phyloP scores from a whole-genome alignment of 2,329 filamentous ascomycete genomes.

The Colletotrichum aenigma region DNA sequence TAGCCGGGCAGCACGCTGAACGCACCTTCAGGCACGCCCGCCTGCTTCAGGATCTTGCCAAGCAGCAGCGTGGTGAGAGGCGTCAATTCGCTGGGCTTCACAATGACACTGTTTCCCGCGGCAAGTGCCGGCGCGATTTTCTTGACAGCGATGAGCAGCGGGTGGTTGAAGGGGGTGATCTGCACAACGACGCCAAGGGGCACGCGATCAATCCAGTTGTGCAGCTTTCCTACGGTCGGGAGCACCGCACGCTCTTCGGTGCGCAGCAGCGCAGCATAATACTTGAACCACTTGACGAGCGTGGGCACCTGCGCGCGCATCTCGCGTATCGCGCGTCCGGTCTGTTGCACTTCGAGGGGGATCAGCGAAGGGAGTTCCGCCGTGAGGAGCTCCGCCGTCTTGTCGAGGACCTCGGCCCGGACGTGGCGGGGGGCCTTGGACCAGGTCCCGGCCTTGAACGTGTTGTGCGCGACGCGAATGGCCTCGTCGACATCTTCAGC shows the following conservation, averaged over 20 bases:
- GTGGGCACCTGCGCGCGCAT: conserved; percentile 73
- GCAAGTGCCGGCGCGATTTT: conserved; percentile 66
- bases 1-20: conserved; percentile 66
- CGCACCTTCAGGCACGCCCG: conserved; percentile 74
- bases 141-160: conserved; percentile 61
- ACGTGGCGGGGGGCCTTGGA: conserved; percentile 59
- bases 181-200: conserved; percentile 63
- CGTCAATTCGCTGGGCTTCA: conserved; percentile 68
- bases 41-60: conserved; percentile 64
- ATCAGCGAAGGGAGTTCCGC: conserved; percentile 60
- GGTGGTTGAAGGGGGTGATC: conserved; percentile 65
- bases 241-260: conserved; percentile 70
- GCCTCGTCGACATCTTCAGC: conserved; percentile 44
- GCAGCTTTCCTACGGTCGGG: conserved; percentile 65
- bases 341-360: conserved; percentile 68
- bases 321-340: conserved; percentile 70
- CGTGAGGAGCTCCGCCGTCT: conserved; percentile 58
- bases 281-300: conserved; percentile 72
- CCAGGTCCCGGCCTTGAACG: conserved; percentile 59
- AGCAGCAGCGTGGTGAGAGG: conserved; percentile 66
- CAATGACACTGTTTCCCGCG: conserved; percentile 61
- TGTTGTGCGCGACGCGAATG: conserved; percentile 44
- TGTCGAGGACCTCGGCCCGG: conserved; percentile 67
- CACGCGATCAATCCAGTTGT: conserved; percentile 59
- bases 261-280: conserved; percentile 71